Percentiles rank a stretch among this genome's conserved stretches.
These are phyloP conservation scores for Zygoascus flipseniorum DNA, from an alignment of 805 yeast species.

Conservation along the genomic window DNA sequence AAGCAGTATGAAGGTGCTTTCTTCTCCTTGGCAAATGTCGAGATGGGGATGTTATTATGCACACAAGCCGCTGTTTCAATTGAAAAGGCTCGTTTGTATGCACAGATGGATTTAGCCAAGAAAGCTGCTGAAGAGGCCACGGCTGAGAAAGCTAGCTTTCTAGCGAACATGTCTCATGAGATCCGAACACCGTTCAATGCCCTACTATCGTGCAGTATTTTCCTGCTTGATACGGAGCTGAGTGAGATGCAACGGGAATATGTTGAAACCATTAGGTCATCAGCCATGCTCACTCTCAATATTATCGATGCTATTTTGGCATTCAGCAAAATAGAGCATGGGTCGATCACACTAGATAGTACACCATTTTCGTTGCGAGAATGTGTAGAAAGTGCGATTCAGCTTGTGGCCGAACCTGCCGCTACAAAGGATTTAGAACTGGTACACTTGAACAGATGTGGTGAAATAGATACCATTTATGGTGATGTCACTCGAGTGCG, in stretches of 20 bases:
- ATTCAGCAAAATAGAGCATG: conserved; percentile 48
- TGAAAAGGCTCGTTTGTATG: conserved; percentile 38
- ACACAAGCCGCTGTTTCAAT: conserved; percentile 47
- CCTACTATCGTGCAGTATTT: conserved; percentile 29
- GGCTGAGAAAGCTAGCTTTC: conserved; percentile 45
- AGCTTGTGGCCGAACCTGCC: conserved; percentile 42
- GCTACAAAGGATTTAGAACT: conserved; percentile 37
- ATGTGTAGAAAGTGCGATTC: conserved; percentile 41
- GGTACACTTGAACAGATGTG: conserved; percentile 37
- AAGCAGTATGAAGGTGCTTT: conserved; percentile 22
- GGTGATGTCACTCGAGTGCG: conserved; percentile 46
- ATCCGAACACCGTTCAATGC: conserved; percentile 49
- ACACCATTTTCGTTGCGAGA: conserved; percentile 38
- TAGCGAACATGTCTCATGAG: conserved; percentile 51
- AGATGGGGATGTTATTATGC: conserved; percentile 36
- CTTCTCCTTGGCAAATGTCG: conserved; percentile 31
- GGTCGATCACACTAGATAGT: conserved; percentile 38
- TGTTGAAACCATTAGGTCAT: conserved; percentile 43
- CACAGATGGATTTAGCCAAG: conserved; percentile 36
- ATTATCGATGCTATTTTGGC: conserved; percentile 49
- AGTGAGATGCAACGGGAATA: conserved; percentile 39
- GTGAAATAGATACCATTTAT: conserved; percentile 30
- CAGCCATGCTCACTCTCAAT: conserved; percentile 43
- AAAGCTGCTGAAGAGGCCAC: conserved; percentile 43
- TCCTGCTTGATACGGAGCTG: conserved; percentile 37